Evolutionary conservation across 192 early-diverging fungal genomes (phyloP).

Genomic region (Coemansia sp.): DNA sequence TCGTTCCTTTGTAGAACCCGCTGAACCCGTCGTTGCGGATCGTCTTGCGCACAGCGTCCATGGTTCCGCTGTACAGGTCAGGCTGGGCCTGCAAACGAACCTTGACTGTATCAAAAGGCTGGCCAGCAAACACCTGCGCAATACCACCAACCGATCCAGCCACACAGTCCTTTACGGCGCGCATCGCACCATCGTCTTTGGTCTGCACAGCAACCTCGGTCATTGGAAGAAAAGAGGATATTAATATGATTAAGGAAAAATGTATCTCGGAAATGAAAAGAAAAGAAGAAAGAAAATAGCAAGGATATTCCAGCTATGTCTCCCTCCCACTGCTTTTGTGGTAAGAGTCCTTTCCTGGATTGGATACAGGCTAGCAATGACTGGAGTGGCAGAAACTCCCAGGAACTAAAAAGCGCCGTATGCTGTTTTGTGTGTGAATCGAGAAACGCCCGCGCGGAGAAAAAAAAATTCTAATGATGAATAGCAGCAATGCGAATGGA

Average conservation of each 20-base stretch:
- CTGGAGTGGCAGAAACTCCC: no score
- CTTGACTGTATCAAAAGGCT: slow-evolving; percentile 83
- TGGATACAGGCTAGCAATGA: no score
- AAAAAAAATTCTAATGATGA: neutral
- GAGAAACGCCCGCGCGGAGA: slow-evolving; percentile 11
- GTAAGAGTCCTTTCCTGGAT: no score
- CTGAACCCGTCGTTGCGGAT: slow-evolving; percentile 73
- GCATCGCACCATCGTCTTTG: slow-evolving; percentile 44
- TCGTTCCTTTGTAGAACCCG: slow-evolving; percentile 94
- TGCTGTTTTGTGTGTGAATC: slow-evolving; percentile 1
- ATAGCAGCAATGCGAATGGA: no score
- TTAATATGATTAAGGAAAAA: neutral
- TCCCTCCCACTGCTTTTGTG: no score
- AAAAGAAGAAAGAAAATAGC: neutral
- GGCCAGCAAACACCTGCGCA: slow-evolving; percentile 74
- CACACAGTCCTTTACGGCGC: slow-evolving; percentile 72
- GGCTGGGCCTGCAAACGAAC: slow-evolving; percentile 95
- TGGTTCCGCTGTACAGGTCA: slow-evolving; percentile 73
- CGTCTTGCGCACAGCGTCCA: slow-evolving; percentile 88
- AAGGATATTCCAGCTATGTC: no score
- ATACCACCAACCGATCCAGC: slow-evolving; percentile 78
- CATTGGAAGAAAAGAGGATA: neutral
- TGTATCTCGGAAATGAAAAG: neutral
- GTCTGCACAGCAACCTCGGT: neutral
- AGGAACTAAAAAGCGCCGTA: neutral